phyloP scores from a whole-genome alignment of 2,329 filamentous ascomycete genomes.

The Cladosporium sp. region DNA sequence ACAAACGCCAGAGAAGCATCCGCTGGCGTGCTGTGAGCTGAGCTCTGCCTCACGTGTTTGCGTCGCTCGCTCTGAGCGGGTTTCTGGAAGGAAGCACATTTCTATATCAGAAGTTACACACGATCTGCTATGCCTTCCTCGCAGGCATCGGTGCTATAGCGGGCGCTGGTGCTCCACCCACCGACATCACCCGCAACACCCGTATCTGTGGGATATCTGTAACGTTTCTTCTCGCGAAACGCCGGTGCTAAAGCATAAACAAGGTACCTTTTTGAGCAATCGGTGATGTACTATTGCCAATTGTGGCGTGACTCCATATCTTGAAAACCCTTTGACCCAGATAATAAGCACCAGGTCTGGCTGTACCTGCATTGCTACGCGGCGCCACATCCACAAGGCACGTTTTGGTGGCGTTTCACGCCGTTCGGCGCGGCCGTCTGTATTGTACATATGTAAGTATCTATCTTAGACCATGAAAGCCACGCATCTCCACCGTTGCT shows the following conservation, averaged over 20 bases:
- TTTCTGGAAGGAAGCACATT: neutral
- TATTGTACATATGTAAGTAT: neutral
- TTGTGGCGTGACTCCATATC: neutral
- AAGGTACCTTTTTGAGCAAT: neutral
- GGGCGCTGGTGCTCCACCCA: neutral
- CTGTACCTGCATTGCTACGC: neutral
- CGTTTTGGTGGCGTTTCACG: neutral
- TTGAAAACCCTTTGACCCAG: neutral
- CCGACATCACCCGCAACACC: too few relatives aligned
- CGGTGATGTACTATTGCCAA: neutral
- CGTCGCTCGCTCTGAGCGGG: neutral
- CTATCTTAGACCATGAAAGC: neutral
- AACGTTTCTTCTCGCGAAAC: neutral
- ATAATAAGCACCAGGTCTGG: neutral
- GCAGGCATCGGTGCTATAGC: conserved; percentile 1
- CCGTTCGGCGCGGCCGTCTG: neutral
- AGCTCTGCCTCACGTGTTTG: neutral
- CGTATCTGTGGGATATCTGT: too few relatives aligned
- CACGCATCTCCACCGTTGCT: neutral
- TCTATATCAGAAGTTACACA: neutral
- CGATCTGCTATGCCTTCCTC: neutral
- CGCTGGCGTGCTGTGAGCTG: neutral
- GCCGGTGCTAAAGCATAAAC: neutral
- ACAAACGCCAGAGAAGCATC: neutral
- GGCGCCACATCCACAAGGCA: neutral